Evolutionary conservation across 495 filamentous ascomycete genomes (phyloP).

Genomic region (Filosporella fistucella): DNA sequence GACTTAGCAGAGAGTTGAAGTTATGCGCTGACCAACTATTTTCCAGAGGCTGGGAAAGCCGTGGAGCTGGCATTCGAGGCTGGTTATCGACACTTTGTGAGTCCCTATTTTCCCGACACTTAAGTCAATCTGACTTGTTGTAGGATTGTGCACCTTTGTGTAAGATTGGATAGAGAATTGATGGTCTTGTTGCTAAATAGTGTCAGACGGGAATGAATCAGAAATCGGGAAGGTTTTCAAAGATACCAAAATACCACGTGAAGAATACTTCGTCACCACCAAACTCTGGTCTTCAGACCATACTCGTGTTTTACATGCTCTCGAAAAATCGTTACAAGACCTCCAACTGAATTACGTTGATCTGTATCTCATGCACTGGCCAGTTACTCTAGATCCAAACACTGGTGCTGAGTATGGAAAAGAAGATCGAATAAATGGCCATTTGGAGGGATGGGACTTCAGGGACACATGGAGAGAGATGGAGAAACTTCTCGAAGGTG

Average conservation of each 20-base stretch:
- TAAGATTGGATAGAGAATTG: too few relatives aligned
- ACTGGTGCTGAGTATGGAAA: conserved; percentile 15
- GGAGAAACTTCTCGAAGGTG: conserved; percentile 42
- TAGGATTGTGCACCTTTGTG: too few relatives aligned
- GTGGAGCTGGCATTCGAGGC: conserved; percentile 35
- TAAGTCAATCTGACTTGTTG: too few relatives aligned
- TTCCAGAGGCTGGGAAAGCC: neutral
- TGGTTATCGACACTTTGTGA: conserved; percentile 60
- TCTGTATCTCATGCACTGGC: conserved; percentile 64
- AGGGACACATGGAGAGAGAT: conserved; percentile 56
- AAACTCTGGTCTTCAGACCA: conserved; percentile 71
- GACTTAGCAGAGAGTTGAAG: conserved; percentile 31
- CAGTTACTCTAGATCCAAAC: neutral
- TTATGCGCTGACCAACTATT: neutral
- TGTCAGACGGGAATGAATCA: neutral
- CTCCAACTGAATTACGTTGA: conserved; percentile 64
- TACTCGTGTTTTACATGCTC: conserved; percentile 50
- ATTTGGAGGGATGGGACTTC: neutral
- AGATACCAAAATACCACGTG: conserved; percentile 30
- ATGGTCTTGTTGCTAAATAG: neutral
- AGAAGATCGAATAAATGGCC: neutral
- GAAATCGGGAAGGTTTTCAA: neutral
- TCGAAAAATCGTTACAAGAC: conserved; percentile 55
- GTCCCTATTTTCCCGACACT: too few relatives aligned
- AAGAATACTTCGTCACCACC: conserved; percentile 62